Percentiles rank a stretch among this genome's conserved stretches.
Evolutionary conservation across 495 filamentous ascomycete genomes (phyloP).

Genomic region (Tuber magnatum): DNA sequence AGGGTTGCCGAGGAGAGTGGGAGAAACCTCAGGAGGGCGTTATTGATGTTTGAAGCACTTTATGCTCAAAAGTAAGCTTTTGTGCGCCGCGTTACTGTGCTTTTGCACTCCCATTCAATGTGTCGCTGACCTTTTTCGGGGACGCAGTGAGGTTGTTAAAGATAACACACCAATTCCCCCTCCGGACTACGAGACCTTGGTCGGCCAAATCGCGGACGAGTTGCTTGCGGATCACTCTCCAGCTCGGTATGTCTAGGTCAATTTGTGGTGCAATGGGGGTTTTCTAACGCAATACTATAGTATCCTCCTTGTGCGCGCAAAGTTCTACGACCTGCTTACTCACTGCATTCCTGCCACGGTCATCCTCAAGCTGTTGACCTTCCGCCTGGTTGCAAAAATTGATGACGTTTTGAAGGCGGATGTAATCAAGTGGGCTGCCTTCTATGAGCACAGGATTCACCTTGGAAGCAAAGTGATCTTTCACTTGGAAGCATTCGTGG

Average conservation of each 20-base stretch:
- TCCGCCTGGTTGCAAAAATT: slow-evolving; percentile 77
- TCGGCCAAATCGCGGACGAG: slow-evolving; percentile 77
- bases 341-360: slow-evolving; percentile 94
- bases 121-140: slow-evolving; percentile 1
- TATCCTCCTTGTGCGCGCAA: slow-evolving; percentile 77
- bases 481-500: slow-evolving; percentile 95
- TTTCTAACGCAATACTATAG: slow-evolving; percentile 6
- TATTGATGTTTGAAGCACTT: slow-evolving; percentile 93
- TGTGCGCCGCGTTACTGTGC: not conserved
- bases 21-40: slow-evolving; percentile 76
- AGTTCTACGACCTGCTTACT: slow-evolving; percentile 89
- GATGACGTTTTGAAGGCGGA: slow-evolving; percentile 85
- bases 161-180: slow-evolving; percentile 84
- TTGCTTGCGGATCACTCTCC: slow-evolving; percentile 88
- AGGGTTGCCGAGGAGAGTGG: slow-evolving; percentile 88
- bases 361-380: slow-evolving; percentile 84
- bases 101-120: slow-evolving; percentile 26
- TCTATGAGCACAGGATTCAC: slow-evolving; percentile 90
- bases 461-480: slow-evolving; percentile 94
- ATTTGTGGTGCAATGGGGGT: not conserved
- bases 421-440: slow-evolving; percentile 90
- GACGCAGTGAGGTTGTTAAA: slow-evolving; percentile 72
- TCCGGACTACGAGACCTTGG: slow-evolving; percentile 90
- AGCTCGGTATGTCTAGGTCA: slow-evolving; percentile 45
- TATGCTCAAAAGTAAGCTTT: slow-evolving; percentile 83